These are phyloP conservation scores for Aureobasidium sp. DNA, from an alignment of 2,329 filamentous ascomycete genomes.

Conservation along the genomic window DNA sequence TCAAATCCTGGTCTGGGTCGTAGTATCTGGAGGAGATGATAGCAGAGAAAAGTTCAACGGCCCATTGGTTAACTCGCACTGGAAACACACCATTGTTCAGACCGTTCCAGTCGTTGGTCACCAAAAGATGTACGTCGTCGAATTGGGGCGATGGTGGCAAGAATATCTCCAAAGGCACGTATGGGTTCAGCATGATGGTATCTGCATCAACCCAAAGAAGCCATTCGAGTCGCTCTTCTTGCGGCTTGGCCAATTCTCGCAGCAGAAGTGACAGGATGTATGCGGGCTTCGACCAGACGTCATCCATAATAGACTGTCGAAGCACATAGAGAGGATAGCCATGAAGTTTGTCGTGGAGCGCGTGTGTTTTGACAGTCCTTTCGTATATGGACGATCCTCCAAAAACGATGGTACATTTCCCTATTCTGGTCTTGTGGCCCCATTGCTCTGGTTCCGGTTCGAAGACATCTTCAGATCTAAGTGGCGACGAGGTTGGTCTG, in stretches of 20 bases:
- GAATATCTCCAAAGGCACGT: slow-evolving; percentile 36
- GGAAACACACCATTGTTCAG: slow-evolving; percentile 41
- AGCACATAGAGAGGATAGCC: slow-evolving; percentile 39
- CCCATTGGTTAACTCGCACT: slow-evolving; percentile 35
- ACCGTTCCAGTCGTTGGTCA: slow-evolving; percentile 35
- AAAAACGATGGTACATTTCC: slow-evolving; percentile 36
- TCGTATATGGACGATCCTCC: slow-evolving; percentile 34
- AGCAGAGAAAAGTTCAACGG: slow-evolving; percentile 33
- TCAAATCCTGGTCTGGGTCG: slow-evolving; percentile 29
- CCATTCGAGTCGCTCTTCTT: slow-evolving; percentile 36
- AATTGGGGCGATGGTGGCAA: slow-evolving; percentile 31
- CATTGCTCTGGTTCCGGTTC: slow-evolving; percentile 20
- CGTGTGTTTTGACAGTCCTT: slow-evolving; percentile 36
- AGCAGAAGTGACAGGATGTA: slow-evolving; percentile 38
- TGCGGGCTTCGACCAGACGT: slow-evolving; percentile 40
- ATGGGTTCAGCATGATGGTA: slow-evolving; percentile 38
- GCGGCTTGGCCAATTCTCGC: slow-evolving; percentile 33
- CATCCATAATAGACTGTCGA: slow-evolving; percentile 36
- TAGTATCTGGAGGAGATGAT: slow-evolving; percentile 36
- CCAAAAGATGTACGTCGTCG: slow-evolving; percentile 33
- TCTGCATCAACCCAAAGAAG: slow-evolving; percentile 41
- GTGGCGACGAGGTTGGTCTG: slow-evolving; percentile 1
- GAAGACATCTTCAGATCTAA: slow-evolving; percentile 8
- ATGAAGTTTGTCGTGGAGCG: slow-evolving; percentile 34
- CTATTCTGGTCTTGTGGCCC: slow-evolving; percentile 29